Evolutionary conservation across 1,284 basidiomycete species (phyloP), one percentile per base, ranked within the genome.

Genomic region (Puccinia horiana): DNA sequence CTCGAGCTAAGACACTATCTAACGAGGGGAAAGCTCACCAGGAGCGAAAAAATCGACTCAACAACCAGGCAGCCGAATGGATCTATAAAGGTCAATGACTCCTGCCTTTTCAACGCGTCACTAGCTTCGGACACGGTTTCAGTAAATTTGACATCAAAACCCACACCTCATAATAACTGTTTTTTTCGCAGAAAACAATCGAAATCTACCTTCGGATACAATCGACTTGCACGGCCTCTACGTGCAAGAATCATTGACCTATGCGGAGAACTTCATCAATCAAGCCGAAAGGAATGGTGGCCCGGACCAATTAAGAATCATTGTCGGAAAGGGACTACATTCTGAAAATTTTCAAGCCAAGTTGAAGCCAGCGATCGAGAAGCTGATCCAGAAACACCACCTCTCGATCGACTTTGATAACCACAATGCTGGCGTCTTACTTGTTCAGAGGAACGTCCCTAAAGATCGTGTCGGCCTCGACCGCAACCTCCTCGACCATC

Each of bases 331-430:
- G 87, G 96, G 96, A 18, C 88, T 96, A 29, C 96, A 99, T 87
- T 96, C 94, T 37, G 88, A 90, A 72, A 90, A 91, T 40, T 92
- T 93, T 79, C 90, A 91, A 18, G 92, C 94, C 0, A 97, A 97
- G 88, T 91, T 98, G 86, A 96, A 94, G 86, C 96, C 96, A 29
- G 96, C 95, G 3, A 93, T 99, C 72, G 93, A 93, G 86, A 92
- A 93, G 73, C 88, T 98, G 52, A 49, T 49, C 47, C 56, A 26
- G 83, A 93, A 92, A 85, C 91, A 95, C 87, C 89, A 91, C 83
- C 88, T 96, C 18, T 88, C 90, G 0, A 93, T 94, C 2, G 89
- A 93, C 83, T 87, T 95, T 16, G 96, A 98, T 87, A 92, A 92
- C 0, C 87, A 90, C 35, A 98, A 98, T 85, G 87, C 90, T 0